Conservation (phyloP, 2,329 filamentous ascomycete genomes). For the Cryoendolithus antarcticus region DNA sequence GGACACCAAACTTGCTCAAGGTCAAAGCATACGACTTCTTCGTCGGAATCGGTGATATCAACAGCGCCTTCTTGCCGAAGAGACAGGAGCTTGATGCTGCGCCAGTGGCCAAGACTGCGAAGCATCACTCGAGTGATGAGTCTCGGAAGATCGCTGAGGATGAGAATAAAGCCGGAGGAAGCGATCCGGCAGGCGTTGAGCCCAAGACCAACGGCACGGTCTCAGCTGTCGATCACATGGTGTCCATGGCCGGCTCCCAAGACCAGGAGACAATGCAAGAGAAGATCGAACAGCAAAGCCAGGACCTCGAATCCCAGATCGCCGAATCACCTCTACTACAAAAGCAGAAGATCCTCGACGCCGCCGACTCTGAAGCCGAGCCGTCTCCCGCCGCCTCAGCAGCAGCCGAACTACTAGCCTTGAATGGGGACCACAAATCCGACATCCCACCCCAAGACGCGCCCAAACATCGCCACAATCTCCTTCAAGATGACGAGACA, state of each 20-base stretch:
- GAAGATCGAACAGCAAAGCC: slow-evolving; percentile 76
- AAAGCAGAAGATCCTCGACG: slow-evolving; percentile 82
- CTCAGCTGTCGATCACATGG: slow-evolving; percentile 58
- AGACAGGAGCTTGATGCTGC: slow-evolving; percentile 34
- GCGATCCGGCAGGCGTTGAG: slow-evolving; percentile 1
- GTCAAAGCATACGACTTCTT: slow-evolving; percentile 96
- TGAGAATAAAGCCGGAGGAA: background rate
- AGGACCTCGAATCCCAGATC: slow-evolving; percentile 75
- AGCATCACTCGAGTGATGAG: background rate
- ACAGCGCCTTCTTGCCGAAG: slow-evolving; percentile 90
- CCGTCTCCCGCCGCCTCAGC: slow-evolving; percentile 36
- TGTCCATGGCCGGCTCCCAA: slow-evolving; percentile 62
- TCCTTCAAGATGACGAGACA: slow-evolving; percentile 77
- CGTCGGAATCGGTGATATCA: slow-evolving; percentile 95
- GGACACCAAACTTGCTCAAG: slow-evolving; percentile 85
- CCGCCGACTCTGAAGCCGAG: slow-evolving; percentile 58
- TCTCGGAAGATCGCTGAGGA: no score
- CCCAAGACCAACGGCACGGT: slow-evolving; percentile 30
- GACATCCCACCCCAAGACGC: slow-evolving; percentile 27
- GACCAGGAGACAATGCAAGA: slow-evolving; percentile 56
- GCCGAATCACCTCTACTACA: slow-evolving; percentile 81
- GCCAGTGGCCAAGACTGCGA: slow-evolving; percentile 7
- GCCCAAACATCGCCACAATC: slow-evolving; percentile 51
- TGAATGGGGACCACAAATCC: slow-evolving; percentile 20
- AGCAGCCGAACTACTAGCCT: slow-evolving; percentile 23